Evolutionary conservation across 2,329 filamentous ascomycete species (phyloP).

Genomic region (Penicillium janthinellum): DNA sequence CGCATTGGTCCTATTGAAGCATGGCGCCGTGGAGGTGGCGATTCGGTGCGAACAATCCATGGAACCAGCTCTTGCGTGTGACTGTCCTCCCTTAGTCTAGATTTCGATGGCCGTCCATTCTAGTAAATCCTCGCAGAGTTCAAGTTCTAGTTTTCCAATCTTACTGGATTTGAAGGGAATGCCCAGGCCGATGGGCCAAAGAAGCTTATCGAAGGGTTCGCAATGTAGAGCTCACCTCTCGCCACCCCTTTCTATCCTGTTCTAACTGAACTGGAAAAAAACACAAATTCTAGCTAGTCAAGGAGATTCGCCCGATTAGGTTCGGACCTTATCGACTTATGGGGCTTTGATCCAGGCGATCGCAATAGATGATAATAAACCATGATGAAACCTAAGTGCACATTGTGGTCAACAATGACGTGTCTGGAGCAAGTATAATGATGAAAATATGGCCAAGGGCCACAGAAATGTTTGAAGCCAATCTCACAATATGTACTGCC

Average conservation of each 20-base stretch:
- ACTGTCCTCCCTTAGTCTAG: constrained; percentile 2
- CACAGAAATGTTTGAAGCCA: too few species aligned
- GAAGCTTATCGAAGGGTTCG: neutral
- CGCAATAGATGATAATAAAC: constrained; percentile 47
- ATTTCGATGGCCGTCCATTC: neutral
- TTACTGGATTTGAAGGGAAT: too few species aligned
- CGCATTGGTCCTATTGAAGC: constrained; percentile 8
- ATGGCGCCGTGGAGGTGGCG: constrained; percentile 16
- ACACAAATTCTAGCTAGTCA: constrained; percentile 32
- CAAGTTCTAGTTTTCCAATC: too few species aligned
- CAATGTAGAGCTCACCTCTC: constrained; percentile 30
- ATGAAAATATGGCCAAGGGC: neutral
- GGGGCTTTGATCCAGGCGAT: constrained; percentile 40
- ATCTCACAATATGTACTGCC: too few species aligned
- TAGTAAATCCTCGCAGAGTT: too few species aligned
- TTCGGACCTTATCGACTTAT: constrained; percentile 50
- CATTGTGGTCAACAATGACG: neutral
- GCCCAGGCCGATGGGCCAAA: neutral
- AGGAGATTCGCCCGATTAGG: constrained; percentile 58
- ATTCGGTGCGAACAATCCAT: constrained; percentile 4
- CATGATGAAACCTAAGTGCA: constrained; percentile 1
- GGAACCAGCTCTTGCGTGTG: constrained; percentile 1
- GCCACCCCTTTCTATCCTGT: constrained; percentile 25
- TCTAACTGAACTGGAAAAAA: constrained; percentile 36
- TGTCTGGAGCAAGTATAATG: neutral